These are phyloP conservation scores for Cryptococcus sp. DNA, from an alignment of 1,284 basidiomycete species.

Conservation along the genomic window DNA sequence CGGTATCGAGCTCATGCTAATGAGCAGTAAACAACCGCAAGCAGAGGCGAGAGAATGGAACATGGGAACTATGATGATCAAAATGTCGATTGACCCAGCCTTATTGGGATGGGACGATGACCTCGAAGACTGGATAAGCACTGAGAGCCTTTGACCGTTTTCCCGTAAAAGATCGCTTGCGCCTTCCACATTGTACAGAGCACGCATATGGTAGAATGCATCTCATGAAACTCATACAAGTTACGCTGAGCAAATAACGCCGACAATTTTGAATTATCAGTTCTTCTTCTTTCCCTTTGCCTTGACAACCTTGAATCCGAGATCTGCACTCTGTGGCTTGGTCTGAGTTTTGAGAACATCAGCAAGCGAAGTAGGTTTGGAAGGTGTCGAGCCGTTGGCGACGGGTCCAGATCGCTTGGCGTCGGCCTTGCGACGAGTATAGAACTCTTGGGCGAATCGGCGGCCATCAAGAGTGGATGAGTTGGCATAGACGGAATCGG, in stretches of 20 bases:
- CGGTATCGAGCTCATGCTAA: background rate
- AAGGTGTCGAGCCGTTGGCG: slow-evolving; percentile 1
- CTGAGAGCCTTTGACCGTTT: background rate
- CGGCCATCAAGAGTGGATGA: slow-evolving; percentile 92
- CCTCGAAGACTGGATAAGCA: slow-evolving; percentile 35
- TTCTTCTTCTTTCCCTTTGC: slow-evolving; percentile 76
- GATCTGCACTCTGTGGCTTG: slow-evolving; percentile 67
- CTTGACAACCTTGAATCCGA: slow-evolving; percentile 86
- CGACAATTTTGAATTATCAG: background rate
- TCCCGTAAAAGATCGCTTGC: too few relatives aligned
- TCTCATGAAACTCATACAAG: background rate
- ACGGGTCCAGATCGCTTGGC: slow-evolving; percentile 38
- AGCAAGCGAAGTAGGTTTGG: slow-evolving; percentile 33
- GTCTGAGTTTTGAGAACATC: slow-evolving; percentile 80
- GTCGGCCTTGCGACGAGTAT: slow-evolving; percentile 77
- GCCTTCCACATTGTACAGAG: too few relatives aligned
- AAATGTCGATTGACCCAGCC: slow-evolving; percentile 36
- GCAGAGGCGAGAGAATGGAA: slow-evolving; percentile 25
- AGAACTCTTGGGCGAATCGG: slow-evolving; percentile 87
- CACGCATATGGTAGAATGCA: background rate
- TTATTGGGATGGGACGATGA: slow-evolving; percentile 40
- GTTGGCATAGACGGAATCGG: slow-evolving; percentile 86
- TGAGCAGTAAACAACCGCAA: background rate
- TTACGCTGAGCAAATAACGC: background rate
- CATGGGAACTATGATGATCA: slow-evolving; percentile 32